These are phyloP conservation scores for Anisodus tanguticus DNA, from an alignment of 257 asterid genomes.

Conservation along the genomic window DNA sequence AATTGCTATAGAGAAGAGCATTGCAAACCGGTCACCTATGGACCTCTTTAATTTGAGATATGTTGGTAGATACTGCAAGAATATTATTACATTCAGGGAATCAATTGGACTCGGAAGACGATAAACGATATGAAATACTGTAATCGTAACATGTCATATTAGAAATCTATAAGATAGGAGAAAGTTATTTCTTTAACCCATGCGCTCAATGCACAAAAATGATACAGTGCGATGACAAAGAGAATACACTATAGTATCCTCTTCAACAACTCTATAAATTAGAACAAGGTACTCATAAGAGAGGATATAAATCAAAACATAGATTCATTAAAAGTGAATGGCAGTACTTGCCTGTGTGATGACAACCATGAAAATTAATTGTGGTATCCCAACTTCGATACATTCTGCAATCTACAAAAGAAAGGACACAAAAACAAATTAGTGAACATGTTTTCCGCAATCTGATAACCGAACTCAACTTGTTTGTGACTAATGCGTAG, in stretches of 20 bases:
- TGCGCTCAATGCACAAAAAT: neutral
- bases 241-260: neutral
- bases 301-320: neutral
- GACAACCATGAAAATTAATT: constrained; percentile 52
- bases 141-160: neutral
- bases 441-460: neutral
- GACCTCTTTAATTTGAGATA: constrained; percentile 54
- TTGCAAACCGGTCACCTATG: constrained; percentile 60
- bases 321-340: neutral
- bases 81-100: constrained; percentile 14
- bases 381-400: constrained; percentile 69
- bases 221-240: neutral
- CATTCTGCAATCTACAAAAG: constrained; percentile 62
- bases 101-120: neutral
- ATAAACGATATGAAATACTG: neutral
- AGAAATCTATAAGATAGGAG: neutral
- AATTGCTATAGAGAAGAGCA: constrained; percentile 57
- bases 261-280: constrained; percentile 2
- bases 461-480: neutral
- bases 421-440: neutral
- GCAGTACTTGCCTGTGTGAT: constrained; percentile 67
- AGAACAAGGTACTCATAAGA: neutral
- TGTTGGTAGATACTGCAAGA: constrained; percentile 63
- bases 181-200: neutral
- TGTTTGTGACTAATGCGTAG: too few species aligned